These are phyloP conservation scores for Phylloporus rhodoxanthus DNA, from an alignment of 768 basidiomycete genomes.

Conservation along the genomic window DNA sequence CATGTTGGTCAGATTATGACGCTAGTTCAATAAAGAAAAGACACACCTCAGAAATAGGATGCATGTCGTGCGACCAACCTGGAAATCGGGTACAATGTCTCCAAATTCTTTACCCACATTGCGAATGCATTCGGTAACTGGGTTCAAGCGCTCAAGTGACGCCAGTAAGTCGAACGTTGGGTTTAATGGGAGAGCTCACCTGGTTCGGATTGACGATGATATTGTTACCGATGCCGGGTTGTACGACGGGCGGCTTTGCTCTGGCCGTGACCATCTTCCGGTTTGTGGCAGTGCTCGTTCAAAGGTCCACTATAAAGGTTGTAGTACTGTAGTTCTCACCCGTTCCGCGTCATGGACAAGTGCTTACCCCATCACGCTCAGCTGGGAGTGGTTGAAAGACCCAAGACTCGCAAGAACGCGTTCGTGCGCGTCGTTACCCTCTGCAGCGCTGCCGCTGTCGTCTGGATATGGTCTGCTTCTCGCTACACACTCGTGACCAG, in stretches of 20 bases:
- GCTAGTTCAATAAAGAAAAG: background rate
- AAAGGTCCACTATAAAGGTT: too few species aligned
- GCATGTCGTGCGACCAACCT: slow-evolving; percentile 91
- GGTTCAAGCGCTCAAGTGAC: slow-evolving; percentile 67
- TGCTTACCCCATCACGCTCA: slow-evolving; percentile 16
- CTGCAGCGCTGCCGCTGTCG: slow-evolving; percentile 10
- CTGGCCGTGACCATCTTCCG: slow-evolving; percentile 9
- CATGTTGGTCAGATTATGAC: background rate
- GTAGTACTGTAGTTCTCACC: too few species aligned
- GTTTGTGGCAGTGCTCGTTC: slow-evolving; percentile 12
- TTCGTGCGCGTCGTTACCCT: slow-evolving; percentile 14
- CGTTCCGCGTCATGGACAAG: slow-evolving; percentile 25
- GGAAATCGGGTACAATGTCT: slow-evolving; percentile 90
- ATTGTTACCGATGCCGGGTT: slow-evolving; percentile 58
- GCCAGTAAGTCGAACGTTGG: background rate
- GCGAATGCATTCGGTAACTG: slow-evolving; percentile 77
- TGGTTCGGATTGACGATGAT: slow-evolving; percentile 60
- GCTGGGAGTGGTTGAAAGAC: slow-evolving; percentile 8
- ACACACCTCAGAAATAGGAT: slow-evolving; percentile 83
- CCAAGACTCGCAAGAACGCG: slow-evolving; percentile 7
- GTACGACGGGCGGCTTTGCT: slow-evolving; percentile 50
- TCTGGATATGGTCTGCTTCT: slow-evolving; percentile 20
- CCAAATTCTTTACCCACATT: slow-evolving; percentile 93
- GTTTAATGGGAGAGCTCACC: slow-evolving; percentile 26
- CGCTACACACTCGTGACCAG: slow-evolving; percentile 6